Evolutionary conservation across 345 rosid genomes (phyloP), one percentile per base, ranked within the genome.

Genomic region (Eucalyptus polybractea): DNA sequence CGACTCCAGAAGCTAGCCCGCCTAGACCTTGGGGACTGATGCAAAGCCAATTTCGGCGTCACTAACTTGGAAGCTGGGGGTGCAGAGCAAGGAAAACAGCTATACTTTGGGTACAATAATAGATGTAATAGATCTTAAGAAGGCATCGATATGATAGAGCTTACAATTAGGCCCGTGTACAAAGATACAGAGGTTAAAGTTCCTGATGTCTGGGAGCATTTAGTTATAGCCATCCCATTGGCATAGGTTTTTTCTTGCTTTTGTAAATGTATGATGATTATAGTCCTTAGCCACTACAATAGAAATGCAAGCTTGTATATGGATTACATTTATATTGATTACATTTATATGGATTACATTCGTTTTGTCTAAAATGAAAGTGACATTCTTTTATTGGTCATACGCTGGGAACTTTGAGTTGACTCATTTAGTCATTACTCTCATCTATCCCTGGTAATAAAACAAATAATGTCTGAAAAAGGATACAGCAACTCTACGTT

Each of bases 221-320:
- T 33, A 67, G 42, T 31, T 67, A 67, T 67, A 31, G 80, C 80
- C 80, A 0, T n/a, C 0, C 0, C 16, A 65, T 29, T 0, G 37
- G 72, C 37, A 4, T 65, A n/a, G 72, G 16, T 62, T 62, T 62
- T 65, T 65, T 65, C 72, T 65, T 65, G 72, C 37, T 65, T 65
- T 14, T n/a, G 72, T 65, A 65, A 65, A 13, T 29, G 19, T 29
- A 1, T 6, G 72, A 7, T 65, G 72, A 65, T 65, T 65, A 65
- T 65, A n/a, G 33, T n/a, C 72, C 72, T 65, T 27, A 6, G 2
- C 31, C 7, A 5, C n/a, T 29, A 65, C 31, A 7, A 65, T 7
- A n/a, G 37, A 65, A 65, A 65, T 0, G 72, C 37, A 29, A n/a
- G 72, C 72, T 65, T 65, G 72, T 65, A 65, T 13, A 29, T 65